Base-by-base conservation (phyloP, 768 basidiomycete species). In the Asterophora parasitica region DNA sequence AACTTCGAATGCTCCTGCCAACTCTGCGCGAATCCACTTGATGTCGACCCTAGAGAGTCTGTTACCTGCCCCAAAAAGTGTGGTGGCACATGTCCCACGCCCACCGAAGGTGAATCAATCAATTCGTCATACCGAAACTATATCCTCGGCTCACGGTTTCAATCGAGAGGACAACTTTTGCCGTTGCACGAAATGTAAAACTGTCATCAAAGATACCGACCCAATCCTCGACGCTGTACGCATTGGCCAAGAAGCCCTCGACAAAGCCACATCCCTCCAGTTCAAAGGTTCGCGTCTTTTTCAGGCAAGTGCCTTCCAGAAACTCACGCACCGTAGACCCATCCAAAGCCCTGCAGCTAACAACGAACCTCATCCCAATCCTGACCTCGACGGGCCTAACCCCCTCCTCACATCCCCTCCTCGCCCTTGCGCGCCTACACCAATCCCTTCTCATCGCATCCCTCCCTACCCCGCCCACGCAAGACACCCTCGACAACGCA, bases 391-490 rank as follows among this genome's bases (percentile, higher is more conserved):
- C 75, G 1, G 76, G 77, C 1, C 58, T 88, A 7, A 74, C 83
- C 0, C 77, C 83, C 0, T 78, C 85, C 0, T 74, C 83, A 0
- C 83, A 95, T 56, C 94, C 93, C 1, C 77, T 91, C 11, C 78
- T 92, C 10, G 83, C 81, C 0, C 68, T 94, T 3, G 69, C 77
- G 2, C 81, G 87, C n/a, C 77, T 92, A 11, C 79, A 84, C 52
- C 77, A 81, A 39, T 76, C 81, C 8, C 76, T 92, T 19, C 76
- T 87, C 16, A 75, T 90, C 32, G 61, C 73, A 2, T 66, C 74
- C 4, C 67, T 86, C 3, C 63, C 71, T 7, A 51, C 59, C 6
- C 58, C 62, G 2, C 53, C 66, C 3, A 69, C 75, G 0, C 77
- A 81, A 49, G 75, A 78, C 16, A 55, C 65, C 0, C 66, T 91